These are phyloP conservation scores for Reutealis trisperma DNA, from an alignment of 345 rosid species.

Conservation along the genomic window DNA sequence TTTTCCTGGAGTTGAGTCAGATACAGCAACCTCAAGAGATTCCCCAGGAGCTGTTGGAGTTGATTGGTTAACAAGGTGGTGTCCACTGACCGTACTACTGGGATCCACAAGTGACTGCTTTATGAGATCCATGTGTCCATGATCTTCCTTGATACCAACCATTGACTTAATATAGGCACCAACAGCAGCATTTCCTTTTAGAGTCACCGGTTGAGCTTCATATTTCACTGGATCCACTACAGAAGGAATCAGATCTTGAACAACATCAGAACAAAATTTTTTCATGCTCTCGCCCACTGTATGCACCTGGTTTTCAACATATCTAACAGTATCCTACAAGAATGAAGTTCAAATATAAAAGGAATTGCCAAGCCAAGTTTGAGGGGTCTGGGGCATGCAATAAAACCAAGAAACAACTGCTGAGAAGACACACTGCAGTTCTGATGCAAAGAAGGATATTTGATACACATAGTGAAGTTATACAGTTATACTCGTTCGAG, in stretches of 20 bases:
- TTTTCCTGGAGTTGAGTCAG: constrained; percentile 20
- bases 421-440: neutral
- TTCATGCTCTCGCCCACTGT: constrained; percentile 42
- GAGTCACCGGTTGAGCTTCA: constrained; percentile 30
- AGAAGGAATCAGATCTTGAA: constrained; percentile 36
- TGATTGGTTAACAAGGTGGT: constrained; percentile 1
- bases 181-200: constrained; percentile 20
- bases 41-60: constrained; percentile 10
- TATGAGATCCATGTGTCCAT: neutral
- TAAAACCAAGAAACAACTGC: neutral
- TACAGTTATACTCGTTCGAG: neutral
- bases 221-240: constrained; percentile 29
- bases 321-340: constrained; percentile 45
- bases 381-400: neutral
- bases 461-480: neutral
- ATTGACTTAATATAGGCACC: constrained; percentile 15
- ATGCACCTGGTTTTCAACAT: constrained; percentile 46
- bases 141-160: constrained; percentile 22
- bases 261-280: constrained; percentile 40
- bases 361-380: neutral
- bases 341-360: constrained; percentile 17
- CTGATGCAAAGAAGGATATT: neutral
- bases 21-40: constrained; percentile 16
- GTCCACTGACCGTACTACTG: constrained; percentile 8
- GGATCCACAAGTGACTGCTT: constrained; percentile 22